Evolutionary conservation across 257 asterid genomes (phyloP), one percentile per base, ranked within the genome.

Genomic region (Nicotiana benthamiana): DNA sequence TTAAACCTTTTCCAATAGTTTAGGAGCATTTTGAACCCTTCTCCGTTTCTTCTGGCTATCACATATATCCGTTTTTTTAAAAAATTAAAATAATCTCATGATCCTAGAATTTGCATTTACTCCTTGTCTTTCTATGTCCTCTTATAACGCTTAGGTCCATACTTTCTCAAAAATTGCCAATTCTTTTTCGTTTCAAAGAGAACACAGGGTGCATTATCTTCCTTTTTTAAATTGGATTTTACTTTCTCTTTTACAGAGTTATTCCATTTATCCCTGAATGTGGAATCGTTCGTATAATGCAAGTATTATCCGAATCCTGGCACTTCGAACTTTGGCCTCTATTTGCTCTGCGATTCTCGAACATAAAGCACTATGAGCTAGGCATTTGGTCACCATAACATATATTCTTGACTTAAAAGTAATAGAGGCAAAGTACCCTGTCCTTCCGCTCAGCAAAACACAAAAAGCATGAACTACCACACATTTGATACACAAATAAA

Each of bases 401-500:
- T 59, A 10, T 9, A 20, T 20, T 56, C 12, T n/a, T 22, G 11
- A 13, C 28, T 20, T n/a, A 57, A 7, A 8, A 40, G 63, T 9
- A 57, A 3, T 8, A 57, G 27, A 56, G 61, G 26, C 26, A 56
- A 56, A 18, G 13, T 8, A 9, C 5, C 26, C 26, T 56, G 13
- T 4, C 62, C 11, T 54, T 54, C 9, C 22, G 3, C 61, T 54
- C 24, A 54, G 9, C 20, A 5, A 54, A 9, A 18, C 48, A 54
- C 61, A 52, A 54, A 6, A 54, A 12, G 56, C 18, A 13, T 51
- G 61, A 17, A 18, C 3, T n/a, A 57, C 15, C 13, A n/a, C 15
- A 13, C 24, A 4, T 9, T 56, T 75, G 93, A 32, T 75, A 83
- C 53, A 79, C 62, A 56, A 79, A 83, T 79, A 65, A 85, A 59